phyloP scores from a whole-genome alignment of 78 protist genomes.

The Planoprotostelium fungivorum region DNA sequence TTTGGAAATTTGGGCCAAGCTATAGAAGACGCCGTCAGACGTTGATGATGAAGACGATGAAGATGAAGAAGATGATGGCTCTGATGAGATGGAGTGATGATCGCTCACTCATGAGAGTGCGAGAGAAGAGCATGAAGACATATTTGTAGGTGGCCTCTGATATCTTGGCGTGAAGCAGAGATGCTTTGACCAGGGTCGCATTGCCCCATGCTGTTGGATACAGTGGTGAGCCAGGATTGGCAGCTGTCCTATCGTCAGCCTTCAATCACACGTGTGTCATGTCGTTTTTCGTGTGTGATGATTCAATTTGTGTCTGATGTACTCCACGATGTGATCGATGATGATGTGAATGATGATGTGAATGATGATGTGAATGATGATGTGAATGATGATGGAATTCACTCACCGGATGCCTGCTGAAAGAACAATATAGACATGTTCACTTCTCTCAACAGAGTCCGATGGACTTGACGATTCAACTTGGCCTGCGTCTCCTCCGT shows the following conservation, averaged over 20 bases:
- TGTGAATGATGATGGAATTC: neutral
- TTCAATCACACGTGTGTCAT: too few species aligned
- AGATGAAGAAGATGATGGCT: neutral
- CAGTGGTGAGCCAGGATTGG: neutral
- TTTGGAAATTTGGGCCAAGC: neutral
- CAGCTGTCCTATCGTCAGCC: too few species aligned
- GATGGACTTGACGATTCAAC: neutral
- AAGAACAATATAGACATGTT: neutral
- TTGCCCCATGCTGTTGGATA: neutral
- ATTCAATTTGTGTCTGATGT: too few species aligned
- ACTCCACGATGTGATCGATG: too few species aligned
- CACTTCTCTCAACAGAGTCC: neutral
- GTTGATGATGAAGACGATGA: too few species aligned
- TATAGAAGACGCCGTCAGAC: too few species aligned
- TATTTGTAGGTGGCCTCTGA: neutral
- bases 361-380: too few species aligned
- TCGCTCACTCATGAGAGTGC: neutral
- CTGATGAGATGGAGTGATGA: neutral
- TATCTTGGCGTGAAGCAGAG: neutral
- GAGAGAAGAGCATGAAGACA: neutral
- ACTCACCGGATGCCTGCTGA: neutral
- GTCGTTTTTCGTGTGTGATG: too few species aligned
- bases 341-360: too few species aligned
- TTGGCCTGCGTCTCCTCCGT: neutral
- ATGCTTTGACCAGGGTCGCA: neutral